These are phyloP conservation scores for Aspergillus terreus DNA, from an alignment of 2,329 filamentous ascomycete genomes.

Conservation along the genomic window DNA sequence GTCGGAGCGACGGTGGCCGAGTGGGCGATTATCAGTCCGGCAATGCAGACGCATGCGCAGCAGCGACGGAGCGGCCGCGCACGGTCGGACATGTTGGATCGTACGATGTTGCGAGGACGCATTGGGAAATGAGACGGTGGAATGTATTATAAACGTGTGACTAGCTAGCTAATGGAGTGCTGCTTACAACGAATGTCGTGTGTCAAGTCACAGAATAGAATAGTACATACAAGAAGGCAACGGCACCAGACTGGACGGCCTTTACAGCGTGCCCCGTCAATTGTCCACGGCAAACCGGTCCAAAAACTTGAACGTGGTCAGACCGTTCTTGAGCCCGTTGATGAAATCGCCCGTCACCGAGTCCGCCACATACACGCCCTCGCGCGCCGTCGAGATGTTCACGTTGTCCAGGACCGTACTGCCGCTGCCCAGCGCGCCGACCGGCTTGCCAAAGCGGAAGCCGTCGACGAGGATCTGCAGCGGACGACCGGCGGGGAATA, in stretches of 20 bases:
- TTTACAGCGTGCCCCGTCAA: neutral
- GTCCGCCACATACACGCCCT: constrained; percentile 34
- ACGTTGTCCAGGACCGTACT: constrained; percentile 39
- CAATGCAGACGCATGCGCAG: neutral
- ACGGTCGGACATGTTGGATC: constrained; percentile 3
- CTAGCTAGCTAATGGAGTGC: neutral
- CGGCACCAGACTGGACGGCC: no score
- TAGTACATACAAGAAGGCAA: neutral
- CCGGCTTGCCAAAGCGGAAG: constrained; percentile 67
- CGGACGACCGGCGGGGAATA: constrained; percentile 63
- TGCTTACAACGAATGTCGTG: neutral
- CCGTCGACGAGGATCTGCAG: constrained; percentile 60
- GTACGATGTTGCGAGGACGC: neutral
- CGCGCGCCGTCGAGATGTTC: constrained; percentile 39
- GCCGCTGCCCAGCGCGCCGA: constrained; percentile 55
- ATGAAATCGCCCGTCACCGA: constrained; percentile 40
- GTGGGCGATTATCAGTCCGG: constrained; percentile 35
- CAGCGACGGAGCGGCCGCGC: constrained; percentile 12
- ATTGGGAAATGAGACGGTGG: neutral
- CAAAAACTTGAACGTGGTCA: constrained; percentile 64
- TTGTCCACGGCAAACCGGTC: constrained; percentile 60
- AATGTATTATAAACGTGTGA: neutral
- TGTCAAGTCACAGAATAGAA: neutral
- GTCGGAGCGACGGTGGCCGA: constrained; percentile 47
- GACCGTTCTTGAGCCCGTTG: constrained; percentile 51